Evolutionary conservation across 192 early-diverging fungal genomes (phyloP).

Genomic region (Piromyces finnis): DNA sequence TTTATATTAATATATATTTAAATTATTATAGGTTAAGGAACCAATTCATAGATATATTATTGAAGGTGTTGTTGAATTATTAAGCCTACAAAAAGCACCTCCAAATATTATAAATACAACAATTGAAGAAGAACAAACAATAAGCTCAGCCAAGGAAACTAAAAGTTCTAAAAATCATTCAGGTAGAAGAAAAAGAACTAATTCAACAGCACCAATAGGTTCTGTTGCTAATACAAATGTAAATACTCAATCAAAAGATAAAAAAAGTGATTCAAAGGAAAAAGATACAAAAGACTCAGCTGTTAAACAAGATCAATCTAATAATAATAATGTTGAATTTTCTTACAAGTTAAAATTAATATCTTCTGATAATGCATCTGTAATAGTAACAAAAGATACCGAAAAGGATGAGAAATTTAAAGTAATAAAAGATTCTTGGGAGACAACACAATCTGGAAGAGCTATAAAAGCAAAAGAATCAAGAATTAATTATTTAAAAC

Average conservation of each 20-base stretch:
- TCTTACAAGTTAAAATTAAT: constrained; percentile 26
- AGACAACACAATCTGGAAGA: constrained; percentile 22
- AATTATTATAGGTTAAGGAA: no score
- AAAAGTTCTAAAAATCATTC: not conserved
- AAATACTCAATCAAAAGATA: not conserved
- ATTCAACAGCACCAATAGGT: not conserved
- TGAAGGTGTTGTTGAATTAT: not conserved
- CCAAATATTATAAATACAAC: not conserved
- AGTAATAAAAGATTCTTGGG: constrained; percentile 39
- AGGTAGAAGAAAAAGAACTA: not conserved
- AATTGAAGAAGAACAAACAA: not conserved
- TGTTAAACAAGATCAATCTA: not conserved
- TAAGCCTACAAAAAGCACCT: not conserved
- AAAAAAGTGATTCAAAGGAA: not conserved
- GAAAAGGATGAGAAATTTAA: constrained; percentile 40
- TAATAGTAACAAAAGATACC: constrained; percentile 29
- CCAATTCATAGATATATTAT: not conserved
- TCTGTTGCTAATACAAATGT: not conserved
- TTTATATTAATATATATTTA: no score
- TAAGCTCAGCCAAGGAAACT: not conserved
- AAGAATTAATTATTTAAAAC: not conserved
- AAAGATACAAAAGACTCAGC: not conserved
- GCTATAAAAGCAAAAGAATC: constrained; percentile 21
- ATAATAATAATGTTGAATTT: constrained; percentile 7
- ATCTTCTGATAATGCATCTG: constrained; percentile 17